phyloP scores from a whole-genome alignment of 441 rosid species.

The Eruca vesicaria region DNA sequence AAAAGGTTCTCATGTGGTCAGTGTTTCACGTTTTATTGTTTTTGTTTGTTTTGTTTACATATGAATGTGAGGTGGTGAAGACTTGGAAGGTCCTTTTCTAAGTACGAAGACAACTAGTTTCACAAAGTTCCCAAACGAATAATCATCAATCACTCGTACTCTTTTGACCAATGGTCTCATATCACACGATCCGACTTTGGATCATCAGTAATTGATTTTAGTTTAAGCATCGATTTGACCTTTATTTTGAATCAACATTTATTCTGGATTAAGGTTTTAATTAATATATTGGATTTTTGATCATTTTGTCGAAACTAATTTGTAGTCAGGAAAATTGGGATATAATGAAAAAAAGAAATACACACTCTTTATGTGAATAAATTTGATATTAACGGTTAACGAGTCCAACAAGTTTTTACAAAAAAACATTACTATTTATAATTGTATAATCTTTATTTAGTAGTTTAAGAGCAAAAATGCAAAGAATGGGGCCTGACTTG shows the following conservation, averaged over 20 bases:
- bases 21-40: no score
- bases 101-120: not conserved
- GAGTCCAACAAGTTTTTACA: not conserved
- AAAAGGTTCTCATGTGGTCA: no score
- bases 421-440: not conserved
- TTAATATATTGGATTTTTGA: not conserved
- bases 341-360: not conserved
- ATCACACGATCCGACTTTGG: not conserved
- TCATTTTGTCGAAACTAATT: not conserved
- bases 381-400: not conserved
- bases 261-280: not conserved
- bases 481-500: slow-evolving; percentile 9
- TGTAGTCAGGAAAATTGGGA: not conserved
- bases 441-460: not conserved
- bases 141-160: not conserved
- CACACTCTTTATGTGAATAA: slow-evolving; percentile 19
- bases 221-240: not conserved
- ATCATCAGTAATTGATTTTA: not conserved
- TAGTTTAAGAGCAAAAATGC: not conserved
- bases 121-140: slow-evolving; percentile 2
- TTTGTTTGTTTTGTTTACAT: no score
- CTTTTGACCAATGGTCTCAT: slow-evolving; percentile 13
- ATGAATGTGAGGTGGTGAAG: slow-evolving; percentile 8
- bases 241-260: not conserved
- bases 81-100: slow-evolving; percentile 16